phyloP scores from a whole-genome alignment of 2,329 filamentous ascomycete species.

The Hymenoscyphus linearis region DNA sequence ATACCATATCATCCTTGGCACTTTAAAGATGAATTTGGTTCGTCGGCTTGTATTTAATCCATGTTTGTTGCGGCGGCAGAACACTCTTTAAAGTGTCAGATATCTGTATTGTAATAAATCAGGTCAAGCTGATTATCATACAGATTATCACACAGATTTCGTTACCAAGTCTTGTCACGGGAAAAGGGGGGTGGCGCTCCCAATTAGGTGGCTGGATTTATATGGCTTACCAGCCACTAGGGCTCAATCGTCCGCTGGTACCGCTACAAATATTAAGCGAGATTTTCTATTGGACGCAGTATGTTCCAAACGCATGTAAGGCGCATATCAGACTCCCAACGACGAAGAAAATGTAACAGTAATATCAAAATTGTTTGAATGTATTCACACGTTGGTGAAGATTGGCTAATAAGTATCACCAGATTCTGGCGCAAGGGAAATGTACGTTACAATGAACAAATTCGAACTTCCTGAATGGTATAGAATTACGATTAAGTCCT shows the following conservation, averaged over 20 bases:
- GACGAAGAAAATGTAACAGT: neutral
- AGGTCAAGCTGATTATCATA: neutral
- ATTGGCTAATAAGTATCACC: neutral
- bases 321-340: neutral
- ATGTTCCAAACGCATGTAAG: neutral
- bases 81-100: neutral
- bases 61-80: neutral
- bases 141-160: neutral
- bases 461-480: no score
- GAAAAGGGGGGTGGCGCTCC: neutral
- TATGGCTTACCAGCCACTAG: neutral
- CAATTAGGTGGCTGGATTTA: neutral
- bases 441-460: no score
- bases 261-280: neutral
- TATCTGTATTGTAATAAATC: neutral
- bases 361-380: no score
- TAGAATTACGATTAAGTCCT: no score
- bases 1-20: neutral
- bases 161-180: neutral
- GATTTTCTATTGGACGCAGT: neutral
- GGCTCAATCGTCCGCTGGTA: neutral
- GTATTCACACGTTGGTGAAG: neutral
- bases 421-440: no score
- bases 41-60: neutral
- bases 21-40: neutral